Evolutionary conservation across 768 basidiomycete genomes (phyloP).

Genomic region (Tylopilus vinaceipallidus): DNA sequence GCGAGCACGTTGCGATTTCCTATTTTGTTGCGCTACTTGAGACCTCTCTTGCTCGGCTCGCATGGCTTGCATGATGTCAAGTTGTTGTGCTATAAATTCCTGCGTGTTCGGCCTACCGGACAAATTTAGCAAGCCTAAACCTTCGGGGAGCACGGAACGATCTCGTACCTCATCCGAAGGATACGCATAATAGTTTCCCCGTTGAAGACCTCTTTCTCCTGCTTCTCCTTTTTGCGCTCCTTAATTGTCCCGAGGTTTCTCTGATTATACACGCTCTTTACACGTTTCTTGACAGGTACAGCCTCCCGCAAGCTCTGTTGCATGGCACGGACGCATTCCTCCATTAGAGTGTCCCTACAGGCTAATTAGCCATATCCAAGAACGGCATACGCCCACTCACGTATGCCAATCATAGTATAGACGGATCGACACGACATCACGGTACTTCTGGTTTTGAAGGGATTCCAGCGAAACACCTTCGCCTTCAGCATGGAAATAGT

Average conservation of each 20-base stretch:
- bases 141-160: not conserved
- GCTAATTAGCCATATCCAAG: conserved; percentile 5
- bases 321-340: conserved; percentile 95
- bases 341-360: conserved; percentile 76
- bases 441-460: conserved; percentile 92
- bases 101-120: conserved; percentile 63
- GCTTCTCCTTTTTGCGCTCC: conserved; percentile 85
- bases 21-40: conserved; percentile 57
- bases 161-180: conserved; percentile 86
- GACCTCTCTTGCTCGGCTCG: conserved; percentile 79
- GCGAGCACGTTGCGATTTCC: conserved; percentile 55
- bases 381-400: conserved; percentile 42
- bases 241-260: conserved; percentile 96
- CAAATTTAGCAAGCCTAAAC: conserved; percentile 5
- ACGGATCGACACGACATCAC: conserved; percentile 85
- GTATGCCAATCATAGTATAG: conserved; percentile 97
- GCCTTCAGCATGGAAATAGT: conserved; percentile 94
- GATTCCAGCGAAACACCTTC: conserved; percentile 85
- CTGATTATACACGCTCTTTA: conserved; percentile 90
- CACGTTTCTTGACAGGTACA: conserved; percentile 79
- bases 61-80: conserved; percentile 79
- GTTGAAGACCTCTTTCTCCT: conserved; percentile 69
- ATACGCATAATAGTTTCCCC: conserved; percentile 95
- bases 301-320: conserved; percentile 77
- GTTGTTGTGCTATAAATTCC: conserved; percentile 86